Evolutionary conservation across 768 basidiomycete genomes (phyloP).

Genomic region (Psilocybe subaeruginosa): DNA sequence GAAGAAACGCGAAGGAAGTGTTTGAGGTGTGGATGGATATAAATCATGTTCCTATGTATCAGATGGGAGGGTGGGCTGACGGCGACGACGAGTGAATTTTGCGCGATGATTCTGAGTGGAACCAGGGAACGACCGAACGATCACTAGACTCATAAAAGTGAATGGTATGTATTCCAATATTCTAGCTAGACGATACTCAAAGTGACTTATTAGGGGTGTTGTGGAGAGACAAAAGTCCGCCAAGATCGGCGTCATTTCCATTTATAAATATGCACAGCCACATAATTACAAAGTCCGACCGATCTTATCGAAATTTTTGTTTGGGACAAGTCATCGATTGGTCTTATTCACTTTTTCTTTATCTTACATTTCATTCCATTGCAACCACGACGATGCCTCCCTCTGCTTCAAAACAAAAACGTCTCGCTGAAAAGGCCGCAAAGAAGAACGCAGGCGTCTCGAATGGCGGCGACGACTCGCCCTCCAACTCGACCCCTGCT

Average conservation of each 20-base stretch:
- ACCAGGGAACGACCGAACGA: no score
- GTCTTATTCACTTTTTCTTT: not conserved
- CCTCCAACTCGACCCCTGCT: conserved; percentile 60
- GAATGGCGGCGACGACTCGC: conserved; percentile 43
- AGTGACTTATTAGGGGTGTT: no score
- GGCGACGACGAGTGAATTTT: no score
- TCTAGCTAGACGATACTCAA: no score
- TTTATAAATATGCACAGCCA: conserved; percentile 39
- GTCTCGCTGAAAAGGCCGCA: conserved; percentile 92
- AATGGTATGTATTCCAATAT: no score
- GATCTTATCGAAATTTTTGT: conserved; percentile 40
- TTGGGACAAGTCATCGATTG: conserved; percentile 23
- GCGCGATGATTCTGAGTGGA: no score
- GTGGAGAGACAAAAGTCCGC: not conserved
- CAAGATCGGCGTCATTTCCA: not conserved
- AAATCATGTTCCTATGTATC: no score
- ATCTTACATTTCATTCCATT: no score
- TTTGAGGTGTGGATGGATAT: no score
- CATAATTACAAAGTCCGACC: conserved; percentile 32
- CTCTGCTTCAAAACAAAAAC: conserved; percentile 88
- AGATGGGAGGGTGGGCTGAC: no score
- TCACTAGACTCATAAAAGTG: no score
- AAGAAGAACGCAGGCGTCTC: conserved; percentile 61
- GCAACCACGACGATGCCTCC: conserved; percentile 56
- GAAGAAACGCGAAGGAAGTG: no score